Evolutionary conservation across 768 basidiomycete species (phyloP).

Genomic region (Suillus hirtellus): DNA sequence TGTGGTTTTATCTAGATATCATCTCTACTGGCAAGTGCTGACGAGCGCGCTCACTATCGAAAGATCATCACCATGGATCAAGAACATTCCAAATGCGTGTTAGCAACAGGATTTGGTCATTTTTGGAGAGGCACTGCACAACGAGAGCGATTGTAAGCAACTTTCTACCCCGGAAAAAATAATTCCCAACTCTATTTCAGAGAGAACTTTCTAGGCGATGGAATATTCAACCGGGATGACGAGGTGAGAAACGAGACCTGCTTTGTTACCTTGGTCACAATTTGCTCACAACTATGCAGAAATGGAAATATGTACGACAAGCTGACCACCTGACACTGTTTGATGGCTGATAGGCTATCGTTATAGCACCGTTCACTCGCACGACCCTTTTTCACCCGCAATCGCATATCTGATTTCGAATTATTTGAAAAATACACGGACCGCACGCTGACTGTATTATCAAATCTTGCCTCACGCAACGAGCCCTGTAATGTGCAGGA

Average conservation of each 20-base stretch:
- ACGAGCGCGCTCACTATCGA: background rate
- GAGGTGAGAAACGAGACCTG: slow-evolving; percentile 41
- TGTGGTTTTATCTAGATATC: slow-evolving; percentile 25
- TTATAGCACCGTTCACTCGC: slow-evolving; percentile 62
- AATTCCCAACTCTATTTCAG: slow-evolving; percentile 24
- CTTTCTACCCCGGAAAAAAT: slow-evolving; percentile 9
- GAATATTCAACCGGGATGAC: slow-evolving; percentile 79
- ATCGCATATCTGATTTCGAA: slow-evolving; percentile 69
- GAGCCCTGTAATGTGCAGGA: slow-evolving; percentile 66
- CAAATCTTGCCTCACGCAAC: slow-evolving; percentile 36
- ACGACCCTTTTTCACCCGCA: slow-evolving; percentile 75
- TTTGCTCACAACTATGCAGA: slow-evolving; percentile 31
- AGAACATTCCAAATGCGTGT: slow-evolving; percentile 62
- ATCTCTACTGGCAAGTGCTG: background rate
- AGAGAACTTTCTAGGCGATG: slow-evolving; percentile 62
- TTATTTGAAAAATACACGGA: slow-evolving; percentile 58
- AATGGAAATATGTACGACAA: slow-evolving; percentile 62
- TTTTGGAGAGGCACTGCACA: slow-evolving; percentile 69
- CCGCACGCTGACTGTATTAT: slow-evolving; percentile 51
- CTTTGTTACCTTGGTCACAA: background rate
- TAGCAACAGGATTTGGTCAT: slow-evolving; percentile 62
- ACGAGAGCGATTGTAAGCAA: slow-evolving; percentile 63
- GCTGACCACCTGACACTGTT: slow-evolving; percentile 3
- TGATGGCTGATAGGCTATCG: slow-evolving; percentile 12
- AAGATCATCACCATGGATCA: slow-evolving; percentile 78